phyloP scores from a whole-genome alignment of 768 basidiomycete species.

The Boletus tomentosulus region DNA sequence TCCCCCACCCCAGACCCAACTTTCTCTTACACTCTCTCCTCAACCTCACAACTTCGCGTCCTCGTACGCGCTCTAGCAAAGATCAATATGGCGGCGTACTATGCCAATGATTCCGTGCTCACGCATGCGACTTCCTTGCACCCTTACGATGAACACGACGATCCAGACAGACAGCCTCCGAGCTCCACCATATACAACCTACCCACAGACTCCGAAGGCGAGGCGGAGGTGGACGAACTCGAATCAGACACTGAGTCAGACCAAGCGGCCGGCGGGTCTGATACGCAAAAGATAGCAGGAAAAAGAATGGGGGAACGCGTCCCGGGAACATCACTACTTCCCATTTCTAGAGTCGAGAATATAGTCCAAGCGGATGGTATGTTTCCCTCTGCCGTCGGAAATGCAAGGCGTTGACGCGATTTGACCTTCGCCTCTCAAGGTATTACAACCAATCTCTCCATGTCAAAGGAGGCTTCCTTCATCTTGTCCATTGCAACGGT shows the following conservation, averaged over 20 bases:
- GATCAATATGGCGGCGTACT: slow-evolving; percentile 30
- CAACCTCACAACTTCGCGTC: slow-evolving; percentile 6
- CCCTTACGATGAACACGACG: slow-evolving; percentile 27
- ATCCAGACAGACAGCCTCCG: slow-evolving; percentile 21
- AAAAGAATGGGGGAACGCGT: slow-evolving; percentile 40
- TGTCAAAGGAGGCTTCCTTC: slow-evolving; percentile 75
- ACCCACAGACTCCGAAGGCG: slow-evolving; percentile 32
- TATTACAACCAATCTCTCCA: slow-evolving; percentile 54
- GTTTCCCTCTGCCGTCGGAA: slow-evolving; percentile 21
- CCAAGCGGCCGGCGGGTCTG: slow-evolving; percentile 22
- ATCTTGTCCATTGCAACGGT: slow-evolving; percentile 76
- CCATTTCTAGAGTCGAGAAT: slow-evolving; percentile 63
- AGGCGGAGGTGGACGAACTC: slow-evolving; percentile 33
- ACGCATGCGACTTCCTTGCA: slow-evolving; percentile 32
- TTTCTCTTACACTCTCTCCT: slow-evolving; percentile 2
- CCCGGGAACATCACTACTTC: slow-evolving; percentile 66
- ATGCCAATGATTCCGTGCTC: slow-evolving; percentile 24
- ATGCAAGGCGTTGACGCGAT: slow-evolving; percentile 13
- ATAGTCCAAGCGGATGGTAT: slow-evolving; percentile 77
- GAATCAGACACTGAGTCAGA: slow-evolving; percentile 33
- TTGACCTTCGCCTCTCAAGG: slow-evolving; percentile 34
- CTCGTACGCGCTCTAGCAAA: slow-evolving; percentile 10
- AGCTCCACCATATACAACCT: slow-evolving; percentile 30
- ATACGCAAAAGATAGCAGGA: slow-evolving; percentile 25
- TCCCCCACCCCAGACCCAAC: slow-evolving; percentile 1